Percentiles rank a stretch among this genome's conserved stretches.
Conservation (phyloP, 345 rosid genomes). For the Eutrema japonicum region DNA sequence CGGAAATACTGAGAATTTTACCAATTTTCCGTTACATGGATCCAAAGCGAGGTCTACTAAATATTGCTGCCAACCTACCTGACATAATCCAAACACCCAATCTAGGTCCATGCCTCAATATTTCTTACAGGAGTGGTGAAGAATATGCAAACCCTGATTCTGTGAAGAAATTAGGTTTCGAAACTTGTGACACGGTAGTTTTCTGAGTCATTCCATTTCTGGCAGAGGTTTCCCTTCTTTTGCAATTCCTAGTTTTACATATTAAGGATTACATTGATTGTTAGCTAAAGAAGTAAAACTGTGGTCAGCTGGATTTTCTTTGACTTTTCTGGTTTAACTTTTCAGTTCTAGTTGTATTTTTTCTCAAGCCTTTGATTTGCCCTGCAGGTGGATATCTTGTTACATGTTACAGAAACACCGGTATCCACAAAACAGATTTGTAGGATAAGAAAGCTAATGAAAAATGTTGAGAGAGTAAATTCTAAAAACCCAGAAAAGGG, state of each 20-base stretch:
- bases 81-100: slow-evolving; percentile 55
- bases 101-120: slow-evolving; percentile 77
- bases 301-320: neutral
- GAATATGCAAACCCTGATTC: slow-evolving; percentile 56
- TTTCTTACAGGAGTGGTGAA: slow-evolving; percentile 79
- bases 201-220: slow-evolving; percentile 20
- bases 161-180: slow-evolving; percentile 67
- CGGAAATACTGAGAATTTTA: slow-evolving; percentile 65
- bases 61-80: slow-evolving; percentile 70
- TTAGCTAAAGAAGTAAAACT: slow-evolving; percentile 25
- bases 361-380: slow-evolving; percentile 33
- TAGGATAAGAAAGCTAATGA: slow-evolving; percentile 72
- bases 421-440: slow-evolving; percentile 80
- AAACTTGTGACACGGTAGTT: slow-evolving; percentile 78
- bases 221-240: neutral
- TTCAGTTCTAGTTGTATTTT: neutral
- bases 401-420: slow-evolving; percentile 71
- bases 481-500: slow-evolving; percentile 26
- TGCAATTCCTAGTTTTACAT: neutral
- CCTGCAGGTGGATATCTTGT: slow-evolving; percentile 85
- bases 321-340: neutral
- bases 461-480: slow-evolving; percentile 33
- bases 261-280: slow-evolving; percentile 17
- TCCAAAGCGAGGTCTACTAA: slow-evolving; percentile 66
- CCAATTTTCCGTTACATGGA: slow-evolving; percentile 91